Evolutionary conservation across 2,329 filamentous ascomycete genomes (phyloP), one percentile per base, ranked within the genome.

Genomic region (Fusarium decemcellulare): DNA sequence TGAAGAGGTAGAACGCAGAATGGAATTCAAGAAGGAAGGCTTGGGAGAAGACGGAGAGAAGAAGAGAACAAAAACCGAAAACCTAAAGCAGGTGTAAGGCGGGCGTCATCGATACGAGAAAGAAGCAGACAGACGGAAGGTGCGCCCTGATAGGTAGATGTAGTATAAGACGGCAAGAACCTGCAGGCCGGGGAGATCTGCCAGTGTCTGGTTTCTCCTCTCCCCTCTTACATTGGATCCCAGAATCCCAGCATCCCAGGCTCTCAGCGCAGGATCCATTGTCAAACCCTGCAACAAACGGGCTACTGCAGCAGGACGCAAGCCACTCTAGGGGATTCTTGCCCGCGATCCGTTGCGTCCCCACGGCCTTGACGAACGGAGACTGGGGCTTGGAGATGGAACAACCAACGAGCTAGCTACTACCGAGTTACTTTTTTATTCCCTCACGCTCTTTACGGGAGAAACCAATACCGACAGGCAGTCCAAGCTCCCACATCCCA

Each of bases 261-360:
- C 34, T 50, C 51, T 39, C 55, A 53, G 52, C 32, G 32, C 51
- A 47, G 59, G 60, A 70, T 63, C 66, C 30, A 59, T 59, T 32
- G 50, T 44, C 55, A 51, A 70, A 71, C 72, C 72, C 67, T 74
- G 70, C 63, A 71, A 65, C 42, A 59, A 67, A 63, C 62, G 56
- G 66, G 68, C 65, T 66, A 64, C 69, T 60, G 65, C 67, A 68
- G 57, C 55, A 47, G 55, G 52, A 63, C 40, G 61, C 64, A 73
- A 74, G 70, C 69, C 70, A 72, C 70, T 59, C 58, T 55, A 63
- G 55, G 43, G 64, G 58, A 43, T 29, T 57, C 61, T 61, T 54
- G 23, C 48, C 59, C 32, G 12, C 50, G 56, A 50, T 65, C 53
- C 57, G 63, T 56, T 70, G 54, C 60, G 59, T 67, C 71, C 50